Evolutionary conservation across 1,284 basidiomycete species (phyloP), one percentile per base, ranked within the genome.

Genomic region (Melampsora occidentalis): DNA sequence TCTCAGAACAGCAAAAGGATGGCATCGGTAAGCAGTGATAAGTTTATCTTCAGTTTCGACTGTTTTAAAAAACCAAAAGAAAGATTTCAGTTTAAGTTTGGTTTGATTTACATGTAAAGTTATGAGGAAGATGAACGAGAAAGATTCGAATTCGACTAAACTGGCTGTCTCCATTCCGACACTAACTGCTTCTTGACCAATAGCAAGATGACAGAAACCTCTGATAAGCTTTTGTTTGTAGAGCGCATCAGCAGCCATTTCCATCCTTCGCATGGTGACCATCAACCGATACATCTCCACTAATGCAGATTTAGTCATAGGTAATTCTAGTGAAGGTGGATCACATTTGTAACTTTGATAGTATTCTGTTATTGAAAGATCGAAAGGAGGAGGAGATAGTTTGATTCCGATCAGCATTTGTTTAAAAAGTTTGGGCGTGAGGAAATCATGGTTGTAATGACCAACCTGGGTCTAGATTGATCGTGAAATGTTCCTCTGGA

Each of bases 201-300:
- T 97, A 78, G 96, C 94, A 80, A 99, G 87, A 88, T 98, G 96
- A 85, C 96, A 99, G 88, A 99, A 98, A 68, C 96, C 96, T 80
- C 94, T 90, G 80, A 97, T 94, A 80, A 96, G 86, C 84, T 97
- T 96, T 64, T 93, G 90, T 85, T 92, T 94, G 88, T 94, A 77
- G 20, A 71, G 70, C 39, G 70, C 57, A 65, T 76, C 72, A n/a
- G 65, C 66, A 2, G 66, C 70, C 81, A 83, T 83, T 80, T 83
- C 83, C 80, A 80, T 80, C 63, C 79, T 28, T 66, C 35, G 63
- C 69, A 73, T 51, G 22, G 69, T 87, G 83, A 89, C 89, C 95
- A 97, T 98, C 83, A 93, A 86, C 82, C 87, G 88, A 89, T 97
- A 99, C 89, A 96, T 91, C 81, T 88, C 85, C 79, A 98, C 83